Evolutionary conservation across 805 yeast genomes (phyloP).

Genomic region (Ogataea minuta): DNA sequence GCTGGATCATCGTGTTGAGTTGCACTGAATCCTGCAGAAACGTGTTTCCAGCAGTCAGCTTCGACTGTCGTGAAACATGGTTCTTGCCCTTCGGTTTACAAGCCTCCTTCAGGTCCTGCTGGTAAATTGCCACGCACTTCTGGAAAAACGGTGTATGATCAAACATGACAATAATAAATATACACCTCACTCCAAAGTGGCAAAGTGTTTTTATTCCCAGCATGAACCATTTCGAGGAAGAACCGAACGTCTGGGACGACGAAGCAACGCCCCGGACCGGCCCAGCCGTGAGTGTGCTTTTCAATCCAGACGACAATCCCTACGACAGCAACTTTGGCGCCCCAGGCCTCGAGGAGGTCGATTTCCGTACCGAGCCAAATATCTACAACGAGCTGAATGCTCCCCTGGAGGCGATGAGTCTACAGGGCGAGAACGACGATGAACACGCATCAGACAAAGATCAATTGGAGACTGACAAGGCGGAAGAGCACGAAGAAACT

Average conservation of each 20-base stretch:
- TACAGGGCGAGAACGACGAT: constrained; percentile 8
- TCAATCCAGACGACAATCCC: constrained; percentile 25
- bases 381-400: constrained; percentile 18
- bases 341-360: constrained; percentile 20
- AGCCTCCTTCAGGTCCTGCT: constrained; percentile 15
- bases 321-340: constrained; percentile 20
- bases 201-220: constrained; percentile 8
- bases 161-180: constrained; percentile 34
- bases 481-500: constrained; percentile 18
- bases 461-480: constrained; percentile 11
- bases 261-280: constrained; percentile 42
- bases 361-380: constrained; percentile 20
- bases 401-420: constrained; percentile 25
- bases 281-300: constrained; percentile 27
- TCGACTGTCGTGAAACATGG: constrained; percentile 5
- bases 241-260: constrained; percentile 51
- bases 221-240: constrained; percentile 27
- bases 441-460: constrained; percentile 8
- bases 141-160: constrained; percentile 48
- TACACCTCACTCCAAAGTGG: constrained; percentile 14
- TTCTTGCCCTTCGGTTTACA: neutral
- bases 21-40: constrained; percentile 41
- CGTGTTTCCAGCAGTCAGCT: constrained; percentile 32
- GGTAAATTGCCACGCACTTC: constrained; percentile 46
- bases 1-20: constrained; percentile 34